Conservation (phyloP, 768 basidiomycete genomes). For the Auricularia sp. region DNA sequence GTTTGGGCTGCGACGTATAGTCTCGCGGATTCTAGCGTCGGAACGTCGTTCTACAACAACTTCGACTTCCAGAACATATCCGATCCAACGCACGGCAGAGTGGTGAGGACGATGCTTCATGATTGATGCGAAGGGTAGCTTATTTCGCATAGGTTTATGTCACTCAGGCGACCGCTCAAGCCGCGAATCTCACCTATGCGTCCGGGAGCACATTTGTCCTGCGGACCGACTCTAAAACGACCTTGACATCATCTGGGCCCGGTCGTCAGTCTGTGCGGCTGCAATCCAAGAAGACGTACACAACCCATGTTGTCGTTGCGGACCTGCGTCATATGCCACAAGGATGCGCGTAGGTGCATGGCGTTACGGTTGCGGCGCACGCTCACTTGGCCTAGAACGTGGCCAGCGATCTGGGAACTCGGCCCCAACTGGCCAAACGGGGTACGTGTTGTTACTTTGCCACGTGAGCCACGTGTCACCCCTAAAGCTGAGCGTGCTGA, state of each 20-base stretch:
- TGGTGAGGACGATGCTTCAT: conserved; percentile 26
- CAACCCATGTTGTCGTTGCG: conserved; percentile 45
- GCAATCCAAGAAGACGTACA: conserved; percentile 41
- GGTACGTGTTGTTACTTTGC: conserved; percentile 12
- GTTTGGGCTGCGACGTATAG: neutral
- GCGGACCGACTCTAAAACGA: conserved; percentile 43
- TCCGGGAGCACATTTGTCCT: conserved; percentile 43
- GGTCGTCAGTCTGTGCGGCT: conserved; percentile 53
- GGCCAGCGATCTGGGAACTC: conserved; percentile 35
- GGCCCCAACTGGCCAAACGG: conserved; percentile 40
- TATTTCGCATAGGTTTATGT: neutral
- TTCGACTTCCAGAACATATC: conserved; percentile 40
- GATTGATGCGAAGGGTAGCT: no score
- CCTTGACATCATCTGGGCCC: conserved; percentile 36
- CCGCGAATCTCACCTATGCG: conserved; percentile 48
- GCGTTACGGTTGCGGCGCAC: conserved; percentile 4
- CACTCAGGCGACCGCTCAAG: conserved; percentile 35
- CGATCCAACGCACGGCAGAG: conserved; percentile 60
- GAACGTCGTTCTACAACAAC: conserved; percentile 38
- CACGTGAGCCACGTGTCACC: no score
- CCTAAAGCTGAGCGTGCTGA: no score
- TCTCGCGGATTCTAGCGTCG: conserved; percentile 33
- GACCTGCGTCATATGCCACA: conserved; percentile 52
- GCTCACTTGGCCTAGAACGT: conserved; percentile 21
- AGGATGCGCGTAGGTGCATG: conserved; percentile 38